A percentile compares a stretch with the other conserved stretches of the same genome.
Evolutionary conservation across 805 yeast species (phyloP).

Genomic region (Priceomyces fermenticarens): DNA sequence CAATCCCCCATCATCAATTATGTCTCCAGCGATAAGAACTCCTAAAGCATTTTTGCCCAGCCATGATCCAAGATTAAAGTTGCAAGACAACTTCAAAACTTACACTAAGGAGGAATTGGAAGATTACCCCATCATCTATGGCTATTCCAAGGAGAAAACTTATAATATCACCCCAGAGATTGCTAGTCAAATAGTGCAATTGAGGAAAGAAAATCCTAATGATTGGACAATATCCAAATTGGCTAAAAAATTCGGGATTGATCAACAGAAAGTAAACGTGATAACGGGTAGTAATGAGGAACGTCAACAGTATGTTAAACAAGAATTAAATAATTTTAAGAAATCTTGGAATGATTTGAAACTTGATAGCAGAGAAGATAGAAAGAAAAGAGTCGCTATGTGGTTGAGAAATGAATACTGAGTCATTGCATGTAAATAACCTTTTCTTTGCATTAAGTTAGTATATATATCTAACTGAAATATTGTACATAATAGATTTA

Average conservation of each 20-base stretch:
- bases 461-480: slow-evolving; percentile 1
- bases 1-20: slow-evolving; percentile 56
- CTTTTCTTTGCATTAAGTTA: slow-evolving; percentile 3
- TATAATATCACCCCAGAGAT: slow-evolving; percentile 59
- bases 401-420: slow-evolving; percentile 63
- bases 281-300: slow-evolving; percentile 44
- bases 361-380: slow-evolving; percentile 50
- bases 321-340: slow-evolving; percentile 44
- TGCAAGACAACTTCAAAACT: slow-evolving; percentile 19
- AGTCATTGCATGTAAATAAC: slow-evolving; percentile 6
- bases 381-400: slow-evolving; percentile 53
- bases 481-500: slow-evolving; percentile 4
- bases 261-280: slow-evolving; percentile 31
- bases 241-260: slow-evolving; percentile 58
- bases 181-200: slow-evolving; percentile 51
- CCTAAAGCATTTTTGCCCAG: slow-evolving; percentile 69
- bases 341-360: slow-evolving; percentile 49
- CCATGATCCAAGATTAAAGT: slow-evolving; percentile 53
- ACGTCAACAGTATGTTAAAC: slow-evolving; percentile 43
- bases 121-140: slow-evolving; percentile 41
- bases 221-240: slow-evolving; percentile 61
- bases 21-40: slow-evolving; percentile 48
- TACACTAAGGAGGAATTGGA: slow-evolving; percentile 32
- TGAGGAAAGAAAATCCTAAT: slow-evolving; percentile 58
- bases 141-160: slow-evolving; percentile 35